Conservation (phyloP, 2,329 filamentous ascomycete species). For the Tolypocladium sp. region DNA sequence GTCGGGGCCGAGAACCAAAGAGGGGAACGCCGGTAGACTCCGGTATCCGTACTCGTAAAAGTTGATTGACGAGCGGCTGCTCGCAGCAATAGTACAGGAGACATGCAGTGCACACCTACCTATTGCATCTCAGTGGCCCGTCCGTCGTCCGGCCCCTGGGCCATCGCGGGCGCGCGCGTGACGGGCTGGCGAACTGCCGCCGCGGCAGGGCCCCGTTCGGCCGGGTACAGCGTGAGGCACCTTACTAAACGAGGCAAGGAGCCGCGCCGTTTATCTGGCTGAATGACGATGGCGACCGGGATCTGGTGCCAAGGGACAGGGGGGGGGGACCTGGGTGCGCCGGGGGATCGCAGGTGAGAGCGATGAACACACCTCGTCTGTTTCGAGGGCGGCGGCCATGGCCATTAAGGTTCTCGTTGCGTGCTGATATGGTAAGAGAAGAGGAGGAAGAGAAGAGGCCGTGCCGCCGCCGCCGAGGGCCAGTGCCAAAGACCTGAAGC, state of each 20-base stretch:
- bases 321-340: neutral
- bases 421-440: no score
- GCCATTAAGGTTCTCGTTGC: neutral
- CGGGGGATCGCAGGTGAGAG: neutral
- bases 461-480: no score
- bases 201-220: neutral
- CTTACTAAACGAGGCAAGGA: slow-evolving; percentile 2
- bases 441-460: no score
- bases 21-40: neutral
- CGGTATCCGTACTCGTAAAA: neutral
- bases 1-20: neutral
- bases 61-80: neutral
- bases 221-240: neutral
- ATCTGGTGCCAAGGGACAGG: neutral
- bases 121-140: neutral
- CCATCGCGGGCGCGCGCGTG: neutral
- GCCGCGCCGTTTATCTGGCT: neutral
- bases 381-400: neutral
- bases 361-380: neutral
- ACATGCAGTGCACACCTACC: neutral
- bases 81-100: neutral
- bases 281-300: neutral
- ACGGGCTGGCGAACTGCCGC: neutral
- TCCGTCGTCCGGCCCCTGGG: neutral
- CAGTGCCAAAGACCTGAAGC: neutral